Base-by-base conservation (phyloP, 768 basidiomycete species). In the Tylopilus vinaceipallidus region DNA sequence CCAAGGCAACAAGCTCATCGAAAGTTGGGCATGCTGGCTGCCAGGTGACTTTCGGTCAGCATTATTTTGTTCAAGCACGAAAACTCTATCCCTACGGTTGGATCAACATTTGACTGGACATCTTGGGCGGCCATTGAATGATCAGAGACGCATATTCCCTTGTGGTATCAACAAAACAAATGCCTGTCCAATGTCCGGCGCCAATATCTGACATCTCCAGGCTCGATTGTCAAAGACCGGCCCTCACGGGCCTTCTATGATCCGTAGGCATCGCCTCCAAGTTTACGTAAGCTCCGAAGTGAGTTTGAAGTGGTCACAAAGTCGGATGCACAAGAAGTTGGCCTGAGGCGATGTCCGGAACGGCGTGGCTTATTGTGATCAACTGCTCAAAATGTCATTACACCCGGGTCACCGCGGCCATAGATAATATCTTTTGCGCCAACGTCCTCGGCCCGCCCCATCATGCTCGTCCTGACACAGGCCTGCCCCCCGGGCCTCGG, bases 21-120 rank as follows among this genome's bases (percentile, higher is more conserved):
- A 60, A 59, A 3, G 27, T 73, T 53, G 72, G 77, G 7, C 38
- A 46, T 12, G 13, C 32, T 30, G 50, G 16, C 54, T 53, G 27
- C 8, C 7, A 27, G 17, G 16, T 38, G 4, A 23, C 4, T 3
- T 16, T 19, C 35, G 6, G 38, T 55, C 11, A 51, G 46, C 11
- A 1, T 20, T 11, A 10, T 23, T 43, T 36, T 13, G 10, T 26
- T 30, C 2, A 5, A 8, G 6, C 22, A 16, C 8, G n/a, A 6
- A 4, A 6, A 38, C 5, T 36, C 20, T n/a, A 14, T 35, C 17
- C 36, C 23, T 47, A 56, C 55, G n/a, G 24, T 30, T 27, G 36
- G 12, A 50, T 47, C 47, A 20, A 27, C 26, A 24, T 19, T 42
- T 20, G n/a, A 27, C 20, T 35, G 26, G 37, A 14, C 2, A 7